Base-by-base conservation (phyloP, 1,284 basidiomycete genomes). In the Exobasidium rhododendri region DNA sequence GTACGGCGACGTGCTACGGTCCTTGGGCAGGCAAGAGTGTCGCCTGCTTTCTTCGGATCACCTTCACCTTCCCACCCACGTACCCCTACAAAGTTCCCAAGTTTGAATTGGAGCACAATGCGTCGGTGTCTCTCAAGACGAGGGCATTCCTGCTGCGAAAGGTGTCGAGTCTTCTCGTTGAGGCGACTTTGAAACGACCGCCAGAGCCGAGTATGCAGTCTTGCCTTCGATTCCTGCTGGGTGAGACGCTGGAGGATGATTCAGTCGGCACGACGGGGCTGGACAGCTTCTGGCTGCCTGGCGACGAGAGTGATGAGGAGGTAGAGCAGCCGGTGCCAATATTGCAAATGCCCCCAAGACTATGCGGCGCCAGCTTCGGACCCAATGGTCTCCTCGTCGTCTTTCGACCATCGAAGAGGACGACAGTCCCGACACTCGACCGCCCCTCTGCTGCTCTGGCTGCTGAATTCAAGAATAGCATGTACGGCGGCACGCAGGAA, bases 51-150 rank as follows among this genome's bases (percentile, higher is more conserved):
- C 26, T 79, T 40, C 74, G 77, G 11, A 65, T 78, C 53, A 59
- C 62, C 53, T 66, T 78, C 58, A 59, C 50, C 30, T 78, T 75
- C 46, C 75, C 77, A 2, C n/a, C 56, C 0, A 32, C 35, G 22
- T 79, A 79, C 49, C 77, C 77, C 1, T 57, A 53, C 35, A 51
- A 66, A 26, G 56, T 71, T 32, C 73, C 74, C 20, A 59, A 64
- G 11, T 74, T 73, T 58, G 71, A 79, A 17, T 68, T 79, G 14
- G 77, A 79, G 40, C 69, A 68, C 56, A 74, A 69, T 52, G 68
- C 70, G 35, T 71, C 61, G 24, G 71, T 79, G 54, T 67, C 70
- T 0, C 63, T 73, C 59, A 70, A 70, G 59, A 74, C 72, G 26
- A 68, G 76, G 13, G 67, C 75, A 0, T 72, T 73, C 40, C 62